Evolutionary conservation across 176 grass and related monocot species (phyloP).

Genomic region (Cenchrus purpureus): DNA sequence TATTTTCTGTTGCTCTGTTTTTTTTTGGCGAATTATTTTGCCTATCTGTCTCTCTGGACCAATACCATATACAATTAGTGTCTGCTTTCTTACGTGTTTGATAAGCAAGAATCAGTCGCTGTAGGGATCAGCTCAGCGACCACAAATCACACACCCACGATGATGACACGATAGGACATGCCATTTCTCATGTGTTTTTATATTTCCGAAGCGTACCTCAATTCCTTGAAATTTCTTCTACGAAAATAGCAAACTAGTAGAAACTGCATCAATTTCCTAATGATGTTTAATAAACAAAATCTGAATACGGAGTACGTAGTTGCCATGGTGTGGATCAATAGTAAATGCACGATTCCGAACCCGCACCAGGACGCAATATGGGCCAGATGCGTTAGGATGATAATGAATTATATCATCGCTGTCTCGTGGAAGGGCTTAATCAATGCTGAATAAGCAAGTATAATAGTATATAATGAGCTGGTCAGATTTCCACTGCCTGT

Average conservation of each 20-base stretch:
- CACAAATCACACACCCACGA: neutral
- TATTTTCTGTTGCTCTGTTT: neutral
- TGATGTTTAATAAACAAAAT: neutral
- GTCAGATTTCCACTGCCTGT: neutral
- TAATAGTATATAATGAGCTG: neutral
- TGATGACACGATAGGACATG: neutral
- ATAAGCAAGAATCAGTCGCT: neutral
- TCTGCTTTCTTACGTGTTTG: neutral
- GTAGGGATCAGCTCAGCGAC: neutral
- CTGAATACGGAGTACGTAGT: neutral
- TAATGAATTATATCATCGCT: neutral
- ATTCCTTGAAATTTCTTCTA: neutral
- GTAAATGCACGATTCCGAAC: neutral
- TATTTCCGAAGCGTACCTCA: neutral
- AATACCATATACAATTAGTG: neutral
- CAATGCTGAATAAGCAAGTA: neutral
- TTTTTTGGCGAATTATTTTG: neutral
- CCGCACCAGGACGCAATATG: neutral
- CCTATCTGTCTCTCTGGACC: neutral
- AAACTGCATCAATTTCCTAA: neutral
- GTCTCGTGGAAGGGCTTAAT: neutral
- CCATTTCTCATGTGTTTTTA: neutral
- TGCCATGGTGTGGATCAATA: neutral
- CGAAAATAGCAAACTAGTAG: neutral
- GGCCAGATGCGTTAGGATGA: constrained; percentile 14